Base-by-base conservation (phyloP, 1,139 yeast species). In the Yamadazyma diddensiae region DNA sequence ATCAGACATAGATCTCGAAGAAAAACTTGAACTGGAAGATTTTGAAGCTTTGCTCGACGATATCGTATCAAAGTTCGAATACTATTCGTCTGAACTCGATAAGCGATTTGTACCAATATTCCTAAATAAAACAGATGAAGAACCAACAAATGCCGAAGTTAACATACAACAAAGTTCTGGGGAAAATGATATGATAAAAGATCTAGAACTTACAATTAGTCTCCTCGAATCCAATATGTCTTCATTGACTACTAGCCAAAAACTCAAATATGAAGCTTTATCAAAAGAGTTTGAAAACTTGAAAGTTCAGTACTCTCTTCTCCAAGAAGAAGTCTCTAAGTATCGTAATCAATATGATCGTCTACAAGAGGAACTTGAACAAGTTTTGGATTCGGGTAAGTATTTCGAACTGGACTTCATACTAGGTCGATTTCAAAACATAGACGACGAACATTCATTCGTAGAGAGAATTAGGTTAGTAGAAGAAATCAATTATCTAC, bases 151-250 rank as follows among this genome's bases (percentile, higher is more conserved):
- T 4, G 13, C 11, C 16, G 15, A 21, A n/a, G n/a, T n/a, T n/a
- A n/a, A n/a, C n/a, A n/a, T 21, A 12, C 8, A 21, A 7, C 22
- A 7, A 21, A 9, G 22, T 10, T 21, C 11, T 6, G 25, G 13
- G 15, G 61, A 64, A 25, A 72, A 70, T 28, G 52, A 52, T 28
- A 41, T 49, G 12, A 53, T 73, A 14, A 53, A 52, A n/a, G 67
- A 56, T 20, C 47, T 62, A 11, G 61, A 63, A 22, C 58, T 72
- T 38, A 73, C 70, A 37, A 53, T 73, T 7, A 59, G 61, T 7
- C 50, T 69, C 10, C 47, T 71, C 26, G 70, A 67, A 39, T 59
- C 62, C 15, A 70, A 66, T 45, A 57, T 76, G 53, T 50, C 53
- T 9, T 59, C 56, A 10, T 12, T 39, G 15, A 62, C 60, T 26